Conservation (phyloP, 108 stramenopile species). For the Cylindrotheca closterium region DNA sequence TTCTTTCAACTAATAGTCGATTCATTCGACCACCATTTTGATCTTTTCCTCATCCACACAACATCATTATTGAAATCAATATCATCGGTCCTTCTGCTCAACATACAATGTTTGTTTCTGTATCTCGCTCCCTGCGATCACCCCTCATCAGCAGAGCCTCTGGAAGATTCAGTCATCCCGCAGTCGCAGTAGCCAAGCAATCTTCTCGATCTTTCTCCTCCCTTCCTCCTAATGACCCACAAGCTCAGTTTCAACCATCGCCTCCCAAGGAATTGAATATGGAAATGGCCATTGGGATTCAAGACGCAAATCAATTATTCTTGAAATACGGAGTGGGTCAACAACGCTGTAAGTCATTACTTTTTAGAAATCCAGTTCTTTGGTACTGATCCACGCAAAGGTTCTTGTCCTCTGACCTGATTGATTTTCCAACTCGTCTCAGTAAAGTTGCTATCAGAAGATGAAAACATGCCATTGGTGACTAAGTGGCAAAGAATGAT, state of each 20-base stretch:
- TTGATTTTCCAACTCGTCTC: no score
- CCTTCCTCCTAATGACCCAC: slow-evolving; percentile 28
- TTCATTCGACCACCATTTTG: no score
- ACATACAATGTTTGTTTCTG: not conserved
- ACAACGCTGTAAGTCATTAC: no score
- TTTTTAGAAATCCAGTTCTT: no score
- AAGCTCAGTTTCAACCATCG: slow-evolving; percentile 20
- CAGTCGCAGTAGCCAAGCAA: not conserved
- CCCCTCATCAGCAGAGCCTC: not conserved
- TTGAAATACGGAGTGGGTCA: slow-evolving; percentile 59
- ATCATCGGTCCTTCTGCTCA: no score
- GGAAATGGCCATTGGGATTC: slow-evolving; percentile 59
- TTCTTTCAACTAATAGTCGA: no score
- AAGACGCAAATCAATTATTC: slow-evolving; percentile 54
- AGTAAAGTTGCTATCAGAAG: slow-evolving; percentile 43
- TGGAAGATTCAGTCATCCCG: not conserved
- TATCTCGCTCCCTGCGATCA: not conserved
- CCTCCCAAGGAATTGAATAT: slow-evolving; percentile 47
- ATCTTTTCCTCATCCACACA: no score
- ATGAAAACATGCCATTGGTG: slow-evolving; percentile 46
- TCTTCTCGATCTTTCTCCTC: slow-evolving; percentile 20
- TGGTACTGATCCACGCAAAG: no score
- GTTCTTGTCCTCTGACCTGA: no score
- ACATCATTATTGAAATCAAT: no score
- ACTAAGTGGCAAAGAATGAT: slow-evolving; percentile 87